Evolutionary conservation across 805 yeast species (phyloP).

Genomic region (Candida palmyrensis): DNA sequence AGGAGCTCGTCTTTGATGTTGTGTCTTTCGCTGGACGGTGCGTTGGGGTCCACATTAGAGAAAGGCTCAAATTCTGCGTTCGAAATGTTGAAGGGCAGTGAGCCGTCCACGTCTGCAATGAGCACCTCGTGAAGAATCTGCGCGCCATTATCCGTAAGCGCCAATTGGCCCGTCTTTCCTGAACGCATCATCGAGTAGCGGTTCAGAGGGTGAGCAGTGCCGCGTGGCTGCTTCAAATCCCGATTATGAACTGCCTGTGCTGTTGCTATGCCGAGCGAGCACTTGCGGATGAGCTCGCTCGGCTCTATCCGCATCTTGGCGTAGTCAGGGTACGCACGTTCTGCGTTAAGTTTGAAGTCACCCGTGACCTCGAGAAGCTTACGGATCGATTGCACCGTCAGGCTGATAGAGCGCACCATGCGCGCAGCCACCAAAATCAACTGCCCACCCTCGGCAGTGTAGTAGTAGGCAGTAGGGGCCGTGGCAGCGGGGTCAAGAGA

Average conservation of each 20-base stretch:
- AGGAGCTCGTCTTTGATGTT: conserved; percentile 43
- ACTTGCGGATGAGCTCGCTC: conserved; percentile 51
- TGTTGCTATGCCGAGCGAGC: conserved; percentile 57
- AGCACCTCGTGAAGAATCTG: conserved; percentile 35
- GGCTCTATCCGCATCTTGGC: conserved; percentile 52
- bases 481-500: too few species aligned
- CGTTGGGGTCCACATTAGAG: conserved; percentile 14
- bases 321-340: conserved; percentile 66
- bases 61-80: conserved; percentile 32
- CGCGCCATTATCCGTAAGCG: conserved; percentile 44
- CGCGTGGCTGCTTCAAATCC: conserved; percentile 19
- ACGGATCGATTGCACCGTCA: conserved; percentile 46
- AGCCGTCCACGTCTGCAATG: conserved; percentile 19
- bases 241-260: conserved; percentile 20
- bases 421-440: conserved; percentile 56
- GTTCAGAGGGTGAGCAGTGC: conserved; percentile 23
- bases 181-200: conserved; percentile 48
- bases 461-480: conserved; percentile 40
- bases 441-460: conserved; percentile 63
- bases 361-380: conserved; percentile 53
- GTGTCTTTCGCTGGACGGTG: conserved; percentile 5
- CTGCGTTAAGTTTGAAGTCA: conserved; percentile 56
- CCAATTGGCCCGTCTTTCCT: conserved; percentile 46
- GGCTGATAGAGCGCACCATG: conserved; percentile 51
- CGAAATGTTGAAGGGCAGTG: conserved; percentile 28